Evolutionary conservation across 2,329 filamentous ascomycete species (phyloP).

Genomic region (Nigrospora oryzae): DNA sequence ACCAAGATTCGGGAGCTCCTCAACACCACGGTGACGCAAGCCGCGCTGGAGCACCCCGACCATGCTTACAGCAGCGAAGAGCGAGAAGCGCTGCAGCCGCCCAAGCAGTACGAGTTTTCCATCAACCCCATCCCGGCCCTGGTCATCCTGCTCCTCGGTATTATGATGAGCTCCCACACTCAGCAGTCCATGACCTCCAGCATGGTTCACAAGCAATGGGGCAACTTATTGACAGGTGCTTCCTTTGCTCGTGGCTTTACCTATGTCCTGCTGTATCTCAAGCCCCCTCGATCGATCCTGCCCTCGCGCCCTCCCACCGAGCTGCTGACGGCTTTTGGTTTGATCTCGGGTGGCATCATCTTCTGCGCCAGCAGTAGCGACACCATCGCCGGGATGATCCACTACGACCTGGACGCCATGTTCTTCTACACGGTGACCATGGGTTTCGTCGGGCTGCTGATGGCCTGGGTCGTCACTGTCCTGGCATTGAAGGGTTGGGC

Average conservation of each 20-base stretch:
- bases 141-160: constrained; percentile 76
- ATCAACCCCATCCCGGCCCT: constrained; percentile 84
- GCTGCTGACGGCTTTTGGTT: constrained; percentile 76
- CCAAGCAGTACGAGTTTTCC: constrained; percentile 63
- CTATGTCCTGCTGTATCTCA: constrained; percentile 72
- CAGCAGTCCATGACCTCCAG: constrained; percentile 75
- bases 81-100: constrained; percentile 43
- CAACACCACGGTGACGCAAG: constrained; percentile 39
- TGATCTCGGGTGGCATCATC: constrained; percentile 79
- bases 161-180: constrained; percentile 94
- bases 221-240: constrained; percentile 72
- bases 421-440: constrained; percentile 85
- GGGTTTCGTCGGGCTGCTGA: constrained; percentile 72
- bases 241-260: constrained; percentile 71
- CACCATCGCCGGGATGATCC: constrained; percentile 67
- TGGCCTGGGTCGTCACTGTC: constrained; percentile 74
- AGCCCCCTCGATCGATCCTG: constrained; percentile 70
- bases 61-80: constrained; percentile 33
- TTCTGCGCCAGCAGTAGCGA: constrained; percentile 87
- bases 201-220: constrained; percentile 95
- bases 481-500: constrained; percentile 89
- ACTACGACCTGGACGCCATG: constrained; percentile 77
- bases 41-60: constrained; percentile 19
- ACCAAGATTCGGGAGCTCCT: constrained; percentile 58
- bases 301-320: constrained; percentile 85